These are phyloP conservation scores for Alternaria novae-zelandiae DNA, from an alignment of 2,329 filamentous ascomycete species.

Conservation along the genomic window DNA sequence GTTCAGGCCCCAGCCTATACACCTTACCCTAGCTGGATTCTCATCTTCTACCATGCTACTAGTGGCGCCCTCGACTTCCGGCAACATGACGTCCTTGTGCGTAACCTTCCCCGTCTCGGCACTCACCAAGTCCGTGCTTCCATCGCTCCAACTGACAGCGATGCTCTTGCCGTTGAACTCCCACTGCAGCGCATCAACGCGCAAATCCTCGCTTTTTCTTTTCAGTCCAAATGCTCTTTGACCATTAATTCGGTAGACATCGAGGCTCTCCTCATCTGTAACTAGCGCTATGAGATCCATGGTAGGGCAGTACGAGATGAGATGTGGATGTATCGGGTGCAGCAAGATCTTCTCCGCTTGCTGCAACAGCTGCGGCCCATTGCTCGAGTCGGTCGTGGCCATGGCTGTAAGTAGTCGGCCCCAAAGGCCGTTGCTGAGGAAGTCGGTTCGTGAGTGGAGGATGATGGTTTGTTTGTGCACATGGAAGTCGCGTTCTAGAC, in stretches of 20 bases:
- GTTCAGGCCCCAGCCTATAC: constrained; percentile 62
- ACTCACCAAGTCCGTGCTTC: constrained; percentile 76
- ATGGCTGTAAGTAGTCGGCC: constrained; percentile 8
- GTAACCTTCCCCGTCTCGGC: constrained; percentile 82
- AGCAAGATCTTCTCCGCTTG: constrained; percentile 52
- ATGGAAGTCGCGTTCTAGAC: constrained; percentile 20
- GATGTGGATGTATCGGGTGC: constrained; percentile 59
- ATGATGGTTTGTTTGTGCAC: constrained; percentile 19
- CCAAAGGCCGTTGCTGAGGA: constrained; percentile 12
- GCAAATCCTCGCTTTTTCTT: constrained; percentile 44
- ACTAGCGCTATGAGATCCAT: constrained; percentile 84
- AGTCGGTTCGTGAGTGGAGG: neutral
- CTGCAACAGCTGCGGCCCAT: constrained; percentile 37
- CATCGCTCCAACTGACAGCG: constrained; percentile 84
- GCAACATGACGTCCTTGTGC: constrained; percentile 60
- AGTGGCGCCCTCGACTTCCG: constrained; percentile 1
- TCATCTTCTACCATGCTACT: constrained; percentile 8
- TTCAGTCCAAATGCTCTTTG: constrained; percentile 68
- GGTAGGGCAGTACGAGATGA: constrained; percentile 78
- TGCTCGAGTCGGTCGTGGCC: constrained; percentile 3
- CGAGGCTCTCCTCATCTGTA: constrained; percentile 69
- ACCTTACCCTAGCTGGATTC: constrained; percentile 45
- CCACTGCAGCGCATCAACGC: constrained; percentile 52
- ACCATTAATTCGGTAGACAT: constrained; percentile 79
- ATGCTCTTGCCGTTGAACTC: constrained; percentile 70